Evolutionary conservation across 1,139 yeast species (phyloP), one percentile per base, ranked within the genome.

Genomic region (Hansenula lynferdii): DNA sequence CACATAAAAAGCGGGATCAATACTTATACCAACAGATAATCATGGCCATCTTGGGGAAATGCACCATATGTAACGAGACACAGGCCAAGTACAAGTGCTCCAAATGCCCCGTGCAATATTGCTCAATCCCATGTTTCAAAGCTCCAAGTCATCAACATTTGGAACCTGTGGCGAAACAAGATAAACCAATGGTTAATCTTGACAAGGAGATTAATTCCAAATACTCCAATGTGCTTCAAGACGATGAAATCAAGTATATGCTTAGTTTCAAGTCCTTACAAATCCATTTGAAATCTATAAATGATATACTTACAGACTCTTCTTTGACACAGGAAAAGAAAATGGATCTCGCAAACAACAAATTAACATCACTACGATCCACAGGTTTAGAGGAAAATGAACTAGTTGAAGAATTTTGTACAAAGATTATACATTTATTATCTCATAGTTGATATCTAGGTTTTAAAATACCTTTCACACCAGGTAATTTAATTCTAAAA

Each of bases 61-160:
- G 85, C 58, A 64, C 60, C 14, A 67, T 80, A 8, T 79, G 85
- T 49, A 38, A 49, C 3, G 52, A 37, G 2, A 48, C 56, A 2
- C 61, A 60, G 29, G 62, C 75, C 24, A 78, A 76, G 49, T 81
- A 80, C 56, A 79, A 71, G 49, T 81, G 89, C 53, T 85, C 87
- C 2, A 72, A 67, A 43, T 80, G 87, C 48, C 48, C 53, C 0
- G 45, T 61, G 4, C 50, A 52, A 28, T 70, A 71, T 56, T 82
- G 90, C 49, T 77, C 85, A 0, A 42, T 82, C 10, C 48, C 42
- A 1, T 82, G 90, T 48, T 82, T 71, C 55, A 81, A 80, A 55
- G 60, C 65, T 18, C 36, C 60, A 11, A 45, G 44, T 9, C 86
- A 79, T 50, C 41, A 34, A 6, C 69, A 64, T 43, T 49, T 50